Conservation (phyloP, 2,329 filamentous ascomycete species). For the Ambrosiella beaveri region DNA sequence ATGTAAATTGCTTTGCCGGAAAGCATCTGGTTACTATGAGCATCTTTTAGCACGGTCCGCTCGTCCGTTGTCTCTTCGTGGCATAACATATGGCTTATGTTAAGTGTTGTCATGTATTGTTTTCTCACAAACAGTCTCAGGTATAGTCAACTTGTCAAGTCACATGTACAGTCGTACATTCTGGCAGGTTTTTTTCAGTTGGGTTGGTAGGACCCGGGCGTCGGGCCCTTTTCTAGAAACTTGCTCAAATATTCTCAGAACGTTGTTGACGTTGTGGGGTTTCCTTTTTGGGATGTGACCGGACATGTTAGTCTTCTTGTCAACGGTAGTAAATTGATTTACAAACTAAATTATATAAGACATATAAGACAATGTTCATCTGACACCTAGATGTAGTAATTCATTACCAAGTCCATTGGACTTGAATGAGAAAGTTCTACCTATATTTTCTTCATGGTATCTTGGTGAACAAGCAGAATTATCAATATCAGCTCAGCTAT, state of each 20-base stretch:
- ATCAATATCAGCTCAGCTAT: no score
- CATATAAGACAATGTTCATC: no score
- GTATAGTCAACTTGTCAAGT: background rate
- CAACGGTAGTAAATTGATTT: no score
- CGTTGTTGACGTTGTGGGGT: background rate
- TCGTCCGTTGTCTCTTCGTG: background rate
- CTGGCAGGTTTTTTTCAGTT: background rate
- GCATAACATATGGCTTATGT: background rate
- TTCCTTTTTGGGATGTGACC: background rate
- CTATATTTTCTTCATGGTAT: no score
- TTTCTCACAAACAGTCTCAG: background rate
- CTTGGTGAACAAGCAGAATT: no score
- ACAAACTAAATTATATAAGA: no score
- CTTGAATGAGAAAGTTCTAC: no score
- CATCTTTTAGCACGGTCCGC: background rate
- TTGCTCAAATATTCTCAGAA: slow-evolving; percentile 9
- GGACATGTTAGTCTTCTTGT: background rate
- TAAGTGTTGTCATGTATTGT: background rate
- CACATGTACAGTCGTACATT: background rate
- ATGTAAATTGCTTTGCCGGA: background rate
- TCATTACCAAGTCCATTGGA: no score
- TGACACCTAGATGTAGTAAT: no score
- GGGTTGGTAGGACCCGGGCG: background rate
- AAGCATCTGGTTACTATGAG: background rate
- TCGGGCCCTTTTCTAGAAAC: background rate